phyloP scores from a whole-genome alignment of 1,284 basidiomycete species.

The Pterulicium gracile region DNA sequence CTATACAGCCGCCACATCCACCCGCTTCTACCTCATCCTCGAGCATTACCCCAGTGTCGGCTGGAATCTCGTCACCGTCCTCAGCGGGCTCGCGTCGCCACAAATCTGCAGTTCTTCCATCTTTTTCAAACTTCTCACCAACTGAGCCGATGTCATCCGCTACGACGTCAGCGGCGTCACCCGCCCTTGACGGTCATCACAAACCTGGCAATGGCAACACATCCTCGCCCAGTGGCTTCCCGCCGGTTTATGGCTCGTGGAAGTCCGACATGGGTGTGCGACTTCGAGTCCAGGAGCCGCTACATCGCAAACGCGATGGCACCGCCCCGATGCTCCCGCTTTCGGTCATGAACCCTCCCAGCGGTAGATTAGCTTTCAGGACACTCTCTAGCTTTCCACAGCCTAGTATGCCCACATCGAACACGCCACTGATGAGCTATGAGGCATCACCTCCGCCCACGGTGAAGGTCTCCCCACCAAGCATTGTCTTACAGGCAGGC shows the following conservation, averaged over 20 bases:
- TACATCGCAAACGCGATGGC: constrained; percentile 1
- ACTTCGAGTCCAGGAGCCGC: neutral
- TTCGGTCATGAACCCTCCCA: neutral
- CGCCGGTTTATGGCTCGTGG: constrained; percentile 1
- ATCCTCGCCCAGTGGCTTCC: neutral
- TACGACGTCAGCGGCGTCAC: neutral
- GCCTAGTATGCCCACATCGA: neutral
- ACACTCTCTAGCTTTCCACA: neutral
- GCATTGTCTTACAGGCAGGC: neutral
- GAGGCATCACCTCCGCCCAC: neutral
- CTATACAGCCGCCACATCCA: neutral
- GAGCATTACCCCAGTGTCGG: neutral
- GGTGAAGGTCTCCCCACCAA: neutral
- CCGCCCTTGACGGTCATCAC: neutral
- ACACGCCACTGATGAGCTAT: neutral
- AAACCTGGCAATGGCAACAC: neutral
- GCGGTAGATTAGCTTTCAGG: neutral
- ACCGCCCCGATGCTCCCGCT: neutral
- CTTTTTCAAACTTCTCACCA: neutral
- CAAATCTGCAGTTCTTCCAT: neutral
- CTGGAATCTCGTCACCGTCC: neutral
- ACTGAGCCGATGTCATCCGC: neutral
- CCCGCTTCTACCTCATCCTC: neutral
- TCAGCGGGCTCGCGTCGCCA: neutral
- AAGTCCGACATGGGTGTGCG: constrained; percentile 1